These are phyloP conservation scores for Tanozyma kutaoensis DNA, from an alignment of 805 yeast species.

Conservation along the genomic window DNA sequence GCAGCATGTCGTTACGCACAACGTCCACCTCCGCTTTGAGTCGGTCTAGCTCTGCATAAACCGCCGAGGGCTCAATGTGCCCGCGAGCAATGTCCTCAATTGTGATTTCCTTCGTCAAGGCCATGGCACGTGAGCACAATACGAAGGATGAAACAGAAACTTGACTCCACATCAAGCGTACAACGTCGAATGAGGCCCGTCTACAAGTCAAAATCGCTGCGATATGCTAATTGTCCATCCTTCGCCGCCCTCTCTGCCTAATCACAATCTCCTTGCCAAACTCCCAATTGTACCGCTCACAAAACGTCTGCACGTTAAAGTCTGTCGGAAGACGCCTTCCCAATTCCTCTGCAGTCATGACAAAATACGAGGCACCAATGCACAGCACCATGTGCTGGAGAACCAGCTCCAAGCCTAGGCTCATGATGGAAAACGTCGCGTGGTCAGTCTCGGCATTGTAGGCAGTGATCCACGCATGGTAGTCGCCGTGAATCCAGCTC, in stretches of 20 bases:
- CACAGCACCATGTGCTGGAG: slow-evolving; percentile 15
- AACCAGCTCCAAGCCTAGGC: slow-evolving; percentile 23
- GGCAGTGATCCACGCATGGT: slow-evolving; percentile 13
- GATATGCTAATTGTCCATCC: background rate
- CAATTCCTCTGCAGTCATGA: slow-evolving; percentile 14
- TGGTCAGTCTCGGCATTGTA: slow-evolving; percentile 21
- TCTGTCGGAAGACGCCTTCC: slow-evolving; percentile 13
- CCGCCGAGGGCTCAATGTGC: slow-evolving; percentile 20
- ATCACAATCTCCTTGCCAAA: slow-evolving; percentile 18
- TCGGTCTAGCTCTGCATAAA: slow-evolving; percentile 31
- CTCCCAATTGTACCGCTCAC: slow-evolving; percentile 6
- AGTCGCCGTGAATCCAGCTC: slow-evolving; percentile 18
- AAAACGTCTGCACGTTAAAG: slow-evolving; percentile 8
- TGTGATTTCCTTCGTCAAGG: slow-evolving; percentile 19
- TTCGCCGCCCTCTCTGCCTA: slow-evolving; percentile 2
- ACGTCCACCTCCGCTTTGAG: slow-evolving; percentile 28
- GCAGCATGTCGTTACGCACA: slow-evolving; percentile 26
- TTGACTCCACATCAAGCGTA: background rate
- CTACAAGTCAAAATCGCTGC: background rate
- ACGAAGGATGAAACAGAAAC: background rate
- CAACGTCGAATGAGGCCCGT: background rate
- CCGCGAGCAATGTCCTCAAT: slow-evolving; percentile 33
- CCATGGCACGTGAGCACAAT: background rate
- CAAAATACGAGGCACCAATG: slow-evolving; percentile 22
- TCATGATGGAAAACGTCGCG: slow-evolving; percentile 23